phyloP scores from a whole-genome alignment of 2,329 filamentous ascomycete genomes.

The Penicillium sp. region DNA sequence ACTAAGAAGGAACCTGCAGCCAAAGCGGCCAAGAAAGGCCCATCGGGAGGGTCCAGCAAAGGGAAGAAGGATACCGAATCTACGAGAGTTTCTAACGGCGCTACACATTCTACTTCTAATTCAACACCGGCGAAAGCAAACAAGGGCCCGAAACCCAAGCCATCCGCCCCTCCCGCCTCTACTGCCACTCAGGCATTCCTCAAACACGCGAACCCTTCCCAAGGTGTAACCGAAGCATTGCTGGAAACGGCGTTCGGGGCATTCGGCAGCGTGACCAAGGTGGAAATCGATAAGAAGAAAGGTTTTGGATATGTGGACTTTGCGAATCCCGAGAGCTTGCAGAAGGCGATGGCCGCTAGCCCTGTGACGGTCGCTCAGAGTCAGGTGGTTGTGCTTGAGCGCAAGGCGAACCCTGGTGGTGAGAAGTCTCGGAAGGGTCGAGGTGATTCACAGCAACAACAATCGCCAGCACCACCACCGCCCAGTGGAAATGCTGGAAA shows the following conservation, averaged over 20 bases:
- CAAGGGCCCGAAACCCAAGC: slow-evolving; percentile 33
- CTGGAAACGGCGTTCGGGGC: slow-evolving; percentile 72
- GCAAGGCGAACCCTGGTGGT: slow-evolving; percentile 36
- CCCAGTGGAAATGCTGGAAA: not conserved
- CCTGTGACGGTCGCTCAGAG: slow-evolving; percentile 81
- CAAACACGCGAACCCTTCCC: slow-evolving; percentile 83
- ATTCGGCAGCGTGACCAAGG: slow-evolving; percentile 73
- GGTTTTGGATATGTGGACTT: slow-evolving; percentile 95
- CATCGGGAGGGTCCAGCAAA: slow-evolving; percentile 7
- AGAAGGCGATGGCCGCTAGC: slow-evolving; percentile 78
- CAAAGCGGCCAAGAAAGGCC: slow-evolving; percentile 20
- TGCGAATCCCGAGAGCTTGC: slow-evolving; percentile 68
- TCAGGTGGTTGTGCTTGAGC: slow-evolving; percentile 80
- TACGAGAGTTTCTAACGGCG: slow-evolving; percentile 16
- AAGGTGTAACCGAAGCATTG: slow-evolving; percentile 82
- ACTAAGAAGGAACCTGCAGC: slow-evolving; percentile 25
- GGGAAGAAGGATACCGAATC: slow-evolving; percentile 28
- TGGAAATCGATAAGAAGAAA: slow-evolving; percentile 93
- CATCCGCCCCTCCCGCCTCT: slow-evolving; percentile 21
- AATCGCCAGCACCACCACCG: not conserved
- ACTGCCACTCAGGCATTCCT: slow-evolving; percentile 61
- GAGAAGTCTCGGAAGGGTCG: slow-evolving; percentile 36
- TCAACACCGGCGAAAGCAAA: slow-evolving; percentile 21
- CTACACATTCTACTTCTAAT: slow-evolving; percentile 16
- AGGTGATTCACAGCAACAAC: slow-evolving; percentile 16